phyloP scores from a whole-genome alignment of 1,139 yeast genomes.

The Suhomyces terraborum region DNA sequence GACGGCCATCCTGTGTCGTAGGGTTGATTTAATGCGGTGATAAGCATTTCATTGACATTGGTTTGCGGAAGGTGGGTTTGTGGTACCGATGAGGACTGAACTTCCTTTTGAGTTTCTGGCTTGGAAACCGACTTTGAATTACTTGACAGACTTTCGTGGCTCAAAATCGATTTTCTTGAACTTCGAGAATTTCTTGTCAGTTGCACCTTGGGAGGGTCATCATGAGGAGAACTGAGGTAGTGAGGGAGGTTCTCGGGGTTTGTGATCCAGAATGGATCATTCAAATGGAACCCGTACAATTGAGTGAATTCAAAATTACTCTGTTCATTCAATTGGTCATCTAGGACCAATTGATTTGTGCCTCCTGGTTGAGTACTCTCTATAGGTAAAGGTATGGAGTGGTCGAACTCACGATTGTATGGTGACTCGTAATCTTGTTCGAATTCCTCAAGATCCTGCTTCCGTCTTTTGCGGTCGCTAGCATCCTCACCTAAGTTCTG shows the following conservation, averaged over 20 bases:
- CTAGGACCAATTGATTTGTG: slow-evolving; percentile 4
- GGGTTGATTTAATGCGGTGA: slow-evolving; percentile 4
- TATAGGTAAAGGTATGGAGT: slow-evolving; percentile 3
- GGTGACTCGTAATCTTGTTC: slow-evolving; percentile 1
- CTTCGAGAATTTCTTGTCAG: not conserved
- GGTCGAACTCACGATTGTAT: slow-evolving; percentile 3
- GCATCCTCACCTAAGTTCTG: slow-evolving; percentile 17
- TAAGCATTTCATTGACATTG: slow-evolving; percentile 8
- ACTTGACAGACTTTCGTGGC: not conserved
- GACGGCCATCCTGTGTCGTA: slow-evolving; percentile 6
- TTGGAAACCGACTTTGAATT: not conserved
- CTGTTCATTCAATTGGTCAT: slow-evolving; percentile 5
- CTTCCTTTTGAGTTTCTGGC: not conserved
- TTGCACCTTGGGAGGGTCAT: slow-evolving; percentile 21
- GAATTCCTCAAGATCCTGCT: slow-evolving; percentile 5
- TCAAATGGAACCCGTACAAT: slow-evolving; percentile 33
- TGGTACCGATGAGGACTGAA: not conserved
- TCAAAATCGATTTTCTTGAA: not conserved
- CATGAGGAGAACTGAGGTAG: slow-evolving; percentile 40
- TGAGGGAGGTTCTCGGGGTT: slow-evolving; percentile 45
- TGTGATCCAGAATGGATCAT: slow-evolving; percentile 49
- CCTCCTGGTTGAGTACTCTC: not conserved
- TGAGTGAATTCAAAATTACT: slow-evolving; percentile 12
- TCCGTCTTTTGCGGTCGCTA: slow-evolving; percentile 4
- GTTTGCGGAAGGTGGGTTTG: slow-evolving; percentile 1